Evolutionary conservation across 352 stramenopile genomes (phyloP).

Genomic region (Pythium graminicola): DNA sequence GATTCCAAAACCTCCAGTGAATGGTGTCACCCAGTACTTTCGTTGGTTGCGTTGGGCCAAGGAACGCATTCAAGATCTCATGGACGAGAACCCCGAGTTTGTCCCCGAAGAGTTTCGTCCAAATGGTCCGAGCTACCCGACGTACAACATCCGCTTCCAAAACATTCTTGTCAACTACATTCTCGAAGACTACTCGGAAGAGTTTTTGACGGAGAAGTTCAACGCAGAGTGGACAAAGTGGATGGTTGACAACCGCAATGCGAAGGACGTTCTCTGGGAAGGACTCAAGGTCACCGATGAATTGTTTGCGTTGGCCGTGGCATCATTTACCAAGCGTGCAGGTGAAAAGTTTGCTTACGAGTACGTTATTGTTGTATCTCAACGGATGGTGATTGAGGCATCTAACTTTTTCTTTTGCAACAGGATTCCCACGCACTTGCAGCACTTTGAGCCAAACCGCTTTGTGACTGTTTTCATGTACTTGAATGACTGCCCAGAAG

Average conservation of each 20-base stretch:
- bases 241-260: constrained; percentile 39
- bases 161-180: constrained; percentile 44
- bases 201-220: constrained; percentile 31
- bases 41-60: constrained; percentile 66
- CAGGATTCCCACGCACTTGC: constrained; percentile 35
- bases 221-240: constrained; percentile 42
- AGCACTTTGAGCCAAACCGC: constrained; percentile 83
- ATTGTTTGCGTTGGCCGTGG: constrained; percentile 42
- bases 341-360: constrained; percentile 39
- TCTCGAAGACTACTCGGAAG: constrained; percentile 39
- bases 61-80: constrained; percentile 46
- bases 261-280: constrained; percentile 48
- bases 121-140: constrained; percentile 42
- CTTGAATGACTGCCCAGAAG: constrained; percentile 89
- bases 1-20: constrained; percentile 44
- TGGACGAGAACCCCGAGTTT: constrained; percentile 28
- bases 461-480: constrained; percentile 95
- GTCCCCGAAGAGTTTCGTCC: constrained; percentile 34
- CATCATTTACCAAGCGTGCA: constrained; percentile 44
- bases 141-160: constrained; percentile 51
- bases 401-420: background rate
- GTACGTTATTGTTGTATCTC: constrained; percentile 13
- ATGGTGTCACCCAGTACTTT: constrained; percentile 57
- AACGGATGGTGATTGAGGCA: background rate
- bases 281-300: constrained; percentile 25